phyloP scores from a whole-genome alignment of 169 alveolate species.

The Eimeria falciformis region DNA sequence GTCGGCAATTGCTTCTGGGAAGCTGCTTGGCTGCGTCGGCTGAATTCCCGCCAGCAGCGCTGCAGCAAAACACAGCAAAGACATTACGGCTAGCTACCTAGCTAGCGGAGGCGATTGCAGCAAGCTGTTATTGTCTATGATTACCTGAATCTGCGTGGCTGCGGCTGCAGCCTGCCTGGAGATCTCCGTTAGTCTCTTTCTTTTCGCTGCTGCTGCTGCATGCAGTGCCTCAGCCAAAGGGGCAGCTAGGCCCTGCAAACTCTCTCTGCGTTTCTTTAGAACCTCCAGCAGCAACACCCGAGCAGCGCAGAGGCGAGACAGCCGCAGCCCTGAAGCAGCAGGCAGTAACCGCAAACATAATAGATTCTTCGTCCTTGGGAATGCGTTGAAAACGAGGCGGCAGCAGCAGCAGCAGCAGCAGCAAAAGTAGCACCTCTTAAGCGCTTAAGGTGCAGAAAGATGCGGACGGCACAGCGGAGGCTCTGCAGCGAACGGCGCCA shows the following conservation, averaged over 20 bases:
- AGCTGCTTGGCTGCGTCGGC: neutral
- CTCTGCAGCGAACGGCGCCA: neutral
- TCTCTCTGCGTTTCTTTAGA: neutral
- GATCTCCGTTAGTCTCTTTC: neutral
- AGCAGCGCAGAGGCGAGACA: constrained; percentile 2
- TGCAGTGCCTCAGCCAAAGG: neutral
- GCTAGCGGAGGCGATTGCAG: neutral
- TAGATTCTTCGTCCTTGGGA: neutral
- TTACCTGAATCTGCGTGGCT: neutral
- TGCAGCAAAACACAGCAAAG: neutral
- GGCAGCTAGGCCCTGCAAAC: neutral
- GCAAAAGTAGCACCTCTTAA: neutral
- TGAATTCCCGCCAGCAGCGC: neutral
- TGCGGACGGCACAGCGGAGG: neutral
- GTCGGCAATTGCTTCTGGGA: neutral
- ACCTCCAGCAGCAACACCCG: constrained; percentile 15
- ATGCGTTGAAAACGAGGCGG: neutral
- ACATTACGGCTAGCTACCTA: neutral
- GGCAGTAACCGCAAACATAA: neutral
- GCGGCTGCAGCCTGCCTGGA: neutral
- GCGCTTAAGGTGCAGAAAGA: neutral
- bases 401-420: neutral
- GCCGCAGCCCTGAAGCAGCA: neutral
- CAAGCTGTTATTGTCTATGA: neutral
- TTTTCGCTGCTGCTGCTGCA: constrained; percentile 33